phyloP scores from a whole-genome alignment of 345 rosid genomes.

The Rhodomyrtus tomentosa region DNA sequence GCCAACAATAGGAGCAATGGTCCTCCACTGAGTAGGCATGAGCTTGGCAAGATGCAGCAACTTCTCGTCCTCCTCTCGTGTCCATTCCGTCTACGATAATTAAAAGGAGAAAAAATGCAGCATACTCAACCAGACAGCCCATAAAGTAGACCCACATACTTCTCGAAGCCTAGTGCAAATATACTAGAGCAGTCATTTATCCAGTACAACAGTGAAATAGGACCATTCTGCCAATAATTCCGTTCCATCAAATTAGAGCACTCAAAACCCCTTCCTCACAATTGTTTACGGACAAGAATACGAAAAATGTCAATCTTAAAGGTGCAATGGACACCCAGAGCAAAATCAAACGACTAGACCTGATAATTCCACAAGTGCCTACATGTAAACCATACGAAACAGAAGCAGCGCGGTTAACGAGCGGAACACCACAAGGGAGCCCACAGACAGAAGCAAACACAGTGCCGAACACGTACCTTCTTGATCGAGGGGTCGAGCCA shows the following conservation, averaged over 20 bases:
- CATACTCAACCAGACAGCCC: not conserved
- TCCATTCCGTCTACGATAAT: slow-evolving; percentile 84
- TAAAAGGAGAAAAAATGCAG: not conserved
- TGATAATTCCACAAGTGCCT: not conserved
- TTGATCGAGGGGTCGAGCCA: slow-evolving; percentile 99
- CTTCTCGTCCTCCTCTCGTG: slow-evolving; percentile 98
- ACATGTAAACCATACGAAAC: not conserved
- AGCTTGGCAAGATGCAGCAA: slow-evolving; percentile 98
- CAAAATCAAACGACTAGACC: not conserved
- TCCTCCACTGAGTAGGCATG: slow-evolving; percentile 98
- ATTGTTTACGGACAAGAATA: not conserved
- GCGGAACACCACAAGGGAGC: too few relatives aligned
- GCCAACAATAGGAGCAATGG: slow-evolving; percentile 98
- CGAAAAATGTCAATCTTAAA: not conserved
- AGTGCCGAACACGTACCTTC: slow-evolving; percentile 31
- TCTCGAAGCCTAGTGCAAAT: not conserved
- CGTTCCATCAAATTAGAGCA: not conserved
- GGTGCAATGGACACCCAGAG: not conserved
- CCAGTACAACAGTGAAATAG: not conserved
- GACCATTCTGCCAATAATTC: not conserved
- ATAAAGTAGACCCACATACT: not conserved
- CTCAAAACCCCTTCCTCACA: not conserved
- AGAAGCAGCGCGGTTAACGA: too few relatives aligned
- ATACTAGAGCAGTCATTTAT: not conserved
- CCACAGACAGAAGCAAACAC: not conserved